Base-by-base conservation (phyloP, 148 eudicot genomes). In the Amaranthus cruentus region DNA sequence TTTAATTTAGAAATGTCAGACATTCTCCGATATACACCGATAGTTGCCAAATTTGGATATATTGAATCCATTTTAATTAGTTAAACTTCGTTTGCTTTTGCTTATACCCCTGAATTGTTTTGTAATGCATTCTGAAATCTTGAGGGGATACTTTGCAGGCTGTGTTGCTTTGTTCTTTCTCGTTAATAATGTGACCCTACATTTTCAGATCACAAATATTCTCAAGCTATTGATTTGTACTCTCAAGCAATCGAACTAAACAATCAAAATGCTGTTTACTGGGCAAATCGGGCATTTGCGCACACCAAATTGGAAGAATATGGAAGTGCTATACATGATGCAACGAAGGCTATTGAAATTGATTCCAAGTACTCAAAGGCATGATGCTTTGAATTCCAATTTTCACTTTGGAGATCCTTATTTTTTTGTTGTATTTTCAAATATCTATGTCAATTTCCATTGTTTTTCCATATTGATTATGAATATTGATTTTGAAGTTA, bases 271-370 rank as follows among this genome's bases (percentile, higher is more conserved):
- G 95, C 96, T 52, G 97, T 92, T 52, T 96, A 96, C 76, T 96
- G 90, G 88, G 99, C 99, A 58, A 92, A 96, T 77, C 96, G 99
- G 71, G 99, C 99, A 53, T 90, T 96, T 82, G 96, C 99, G 10
- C 97, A 96, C 82, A 86, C 87, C 55, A 92, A 92, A 70, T 77
- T 96, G 85, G 97, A 96, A 82, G 96, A 88, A 75, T 96, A 96
- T 78, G 99, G 97, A 15, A 92, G 97, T 81, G 99, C 99, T 50
- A 78, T 96, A 47, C 90, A 78, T 83, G 99, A 96, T 82, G 94
- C 97, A 48, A 77, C 97, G 18, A 85, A 69, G 76, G 96, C 99
- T 63, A 83, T 92, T 84, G 96, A 92, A 74, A 84, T 90, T 74
- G 97, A 96, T 77, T 94, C 92, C 11, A 95, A 83, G 78, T 95